Conservation (phyloP, 2,329 filamentous ascomycete genomes). For the Pyricularia pennisetigena region DNA sequence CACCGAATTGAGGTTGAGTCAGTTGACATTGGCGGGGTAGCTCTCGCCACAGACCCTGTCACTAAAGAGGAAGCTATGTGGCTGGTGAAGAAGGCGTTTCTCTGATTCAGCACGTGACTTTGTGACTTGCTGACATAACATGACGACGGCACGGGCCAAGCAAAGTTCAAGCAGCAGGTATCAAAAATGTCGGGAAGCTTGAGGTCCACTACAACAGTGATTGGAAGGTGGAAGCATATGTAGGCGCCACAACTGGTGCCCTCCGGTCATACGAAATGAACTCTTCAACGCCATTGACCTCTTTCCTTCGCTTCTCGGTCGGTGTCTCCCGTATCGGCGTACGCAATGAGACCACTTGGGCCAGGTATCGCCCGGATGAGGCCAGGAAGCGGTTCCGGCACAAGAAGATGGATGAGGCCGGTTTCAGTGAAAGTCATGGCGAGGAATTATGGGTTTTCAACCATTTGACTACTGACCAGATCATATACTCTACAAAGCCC, state of each 20-base stretch:
- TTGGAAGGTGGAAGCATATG: background rate
- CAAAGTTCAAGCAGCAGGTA: background rate
- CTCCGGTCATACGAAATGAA: constrained; percentile 9
- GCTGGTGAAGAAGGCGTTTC: background rate
- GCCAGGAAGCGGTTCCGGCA: background rate
- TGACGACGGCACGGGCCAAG: background rate
- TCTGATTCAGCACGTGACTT: background rate
- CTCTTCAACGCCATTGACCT: constrained; percentile 7
- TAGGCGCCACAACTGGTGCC: background rate
- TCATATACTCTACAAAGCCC: constrained; percentile 40
- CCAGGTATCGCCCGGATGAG: constrained; percentile 8
- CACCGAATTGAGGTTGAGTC: background rate
- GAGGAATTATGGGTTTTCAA: constrained; percentile 48
- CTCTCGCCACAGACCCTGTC: background rate
- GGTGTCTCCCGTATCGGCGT: constrained; percentile 29
- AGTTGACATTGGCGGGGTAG: background rate
- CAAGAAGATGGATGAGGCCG: constrained; percentile 14
- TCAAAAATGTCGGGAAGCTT: background rate
- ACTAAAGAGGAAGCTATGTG: background rate
- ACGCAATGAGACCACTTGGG: constrained; percentile 22
- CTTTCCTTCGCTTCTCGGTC: constrained; percentile 26
- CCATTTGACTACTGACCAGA: constrained; percentile 38
- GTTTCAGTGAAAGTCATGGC: constrained; percentile 32
- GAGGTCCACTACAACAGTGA: background rate
- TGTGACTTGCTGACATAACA: background rate